Base-by-base conservation (phyloP, 352 stramenopile genomes). In the Pythium volutum region DNA sequence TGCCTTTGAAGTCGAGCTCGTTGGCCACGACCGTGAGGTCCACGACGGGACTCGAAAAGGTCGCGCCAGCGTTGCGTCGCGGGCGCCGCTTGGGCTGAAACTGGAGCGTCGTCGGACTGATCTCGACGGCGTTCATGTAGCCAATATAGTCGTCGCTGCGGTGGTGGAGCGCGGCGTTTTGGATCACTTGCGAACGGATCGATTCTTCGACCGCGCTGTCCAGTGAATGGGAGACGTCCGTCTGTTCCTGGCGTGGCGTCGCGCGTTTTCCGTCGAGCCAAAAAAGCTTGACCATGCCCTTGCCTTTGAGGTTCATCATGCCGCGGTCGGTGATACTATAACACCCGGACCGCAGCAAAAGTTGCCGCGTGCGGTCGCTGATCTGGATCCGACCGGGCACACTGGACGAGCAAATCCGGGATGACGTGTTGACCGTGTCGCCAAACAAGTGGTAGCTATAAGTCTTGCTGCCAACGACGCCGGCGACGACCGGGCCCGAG, bases 361-460 rank as follows among this genome's bases (percentile, higher is more conserved):
- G 63, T 41, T 89, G 65, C 4, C 71, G 71, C 55, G 77, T 76
- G 23, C 73, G 73, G 23, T 79, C 72, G 42, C 79, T 89, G 62
- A 89, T 82, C 48, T 93, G 83, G 52, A 93, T 87, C 33, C 76
- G 84, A 0, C 81, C 79, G 5, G 82, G 60, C 25, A 76, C 65
- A 45, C 70, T 76, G 36, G 78, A 91, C 41, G 84, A 95, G 55
- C 84, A 96, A 31, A 95, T 77, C 3, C 86, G 73, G 20, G 80
- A 91, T 5, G 82, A 87, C 25, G 79, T 90, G 70, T 93, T 95
- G 42, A 93, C 86, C 2, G 86, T 89, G 52, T 93, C 84, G 6
- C 86, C 86, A 67, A 93, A 93, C 29, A 95, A 74, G 31, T 94
- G 87, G 61, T 91, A 96, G 46, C 85, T 87, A 43, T 89, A 89